These are phyloP conservation scores for Pezicula radicicola DNA, from an alignment of 2,329 filamentous ascomycete genomes.

Conservation along the genomic window DNA sequence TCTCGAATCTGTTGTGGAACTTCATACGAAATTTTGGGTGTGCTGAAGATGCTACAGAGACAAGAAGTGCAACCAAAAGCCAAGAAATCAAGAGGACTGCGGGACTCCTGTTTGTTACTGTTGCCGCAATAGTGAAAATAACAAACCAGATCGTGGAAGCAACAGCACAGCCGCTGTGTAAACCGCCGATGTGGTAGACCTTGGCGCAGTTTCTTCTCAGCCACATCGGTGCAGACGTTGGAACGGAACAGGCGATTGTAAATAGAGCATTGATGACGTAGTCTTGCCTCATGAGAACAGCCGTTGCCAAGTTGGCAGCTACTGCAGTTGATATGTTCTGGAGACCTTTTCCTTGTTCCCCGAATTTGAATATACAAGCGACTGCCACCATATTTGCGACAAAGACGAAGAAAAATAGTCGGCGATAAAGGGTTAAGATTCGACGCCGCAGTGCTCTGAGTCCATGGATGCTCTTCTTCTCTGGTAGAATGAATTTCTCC, in stretches of 20 bases:
- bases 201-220: slow-evolving; percentile 45
- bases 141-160: slow-evolving; percentile 45
- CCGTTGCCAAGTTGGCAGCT: slow-evolving; percentile 31
- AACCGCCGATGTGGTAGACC: slow-evolving; percentile 50
- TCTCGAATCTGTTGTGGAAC: slow-evolving; percentile 68
- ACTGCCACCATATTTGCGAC: slow-evolving; percentile 43
- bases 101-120: slow-evolving; percentile 35
- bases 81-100: slow-evolving; percentile 45
- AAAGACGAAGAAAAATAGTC: slow-evolving; percentile 52
- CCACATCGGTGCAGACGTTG: slow-evolving; percentile 41
- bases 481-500: slow-evolving; percentile 26
- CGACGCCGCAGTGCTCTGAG: slow-evolving; percentile 24
- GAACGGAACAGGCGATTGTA: slow-evolving; percentile 40
- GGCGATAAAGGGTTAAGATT: slow-evolving; percentile 52
- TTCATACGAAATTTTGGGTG: slow-evolving; percentile 60
- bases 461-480: slow-evolving; percentile 36
- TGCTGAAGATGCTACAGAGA: slow-evolving; percentile 58
- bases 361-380: slow-evolving; percentile 30
- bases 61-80: slow-evolving; percentile 53
- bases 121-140: slow-evolving; percentile 32
- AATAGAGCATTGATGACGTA: slow-evolving; percentile 50
- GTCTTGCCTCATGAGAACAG: slow-evolving; percentile 52
- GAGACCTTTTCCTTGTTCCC: neutral
- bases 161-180: slow-evolving; percentile 49
- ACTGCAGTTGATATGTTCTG: slow-evolving; percentile 8